Evolutionary conservation across 495 filamentous ascomycete species (phyloP).

Genomic region (Penicillium salamii): DNA sequence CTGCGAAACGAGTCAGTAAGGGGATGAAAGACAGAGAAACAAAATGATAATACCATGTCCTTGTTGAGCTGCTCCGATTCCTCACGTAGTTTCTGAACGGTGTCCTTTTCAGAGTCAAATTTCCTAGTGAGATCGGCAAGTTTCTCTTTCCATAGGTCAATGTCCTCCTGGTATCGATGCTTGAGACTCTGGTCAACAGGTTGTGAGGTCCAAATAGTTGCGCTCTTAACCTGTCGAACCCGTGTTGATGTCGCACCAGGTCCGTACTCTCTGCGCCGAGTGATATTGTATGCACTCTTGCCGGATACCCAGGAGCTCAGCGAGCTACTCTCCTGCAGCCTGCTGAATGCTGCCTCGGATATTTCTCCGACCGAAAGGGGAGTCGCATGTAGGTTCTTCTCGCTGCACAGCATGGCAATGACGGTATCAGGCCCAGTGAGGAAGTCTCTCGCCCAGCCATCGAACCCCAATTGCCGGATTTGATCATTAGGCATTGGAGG

Average conservation of each 20-base stretch:
- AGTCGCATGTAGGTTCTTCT: conserved; percentile 61
- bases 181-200: conserved; percentile 66
- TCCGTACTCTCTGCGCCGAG: conserved; percentile 72
- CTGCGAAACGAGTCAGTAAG: conserved; percentile 29
- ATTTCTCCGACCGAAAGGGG: conserved; percentile 62
- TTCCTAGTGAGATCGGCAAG: conserved; percentile 33
- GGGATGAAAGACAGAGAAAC: neutral
- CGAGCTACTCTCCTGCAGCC: conserved; percentile 44
- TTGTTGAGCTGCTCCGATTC: conserved; percentile 11
- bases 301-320: conserved; percentile 65
- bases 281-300: conserved; percentile 54
- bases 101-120: conserved; percentile 26
- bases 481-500: conserved; percentile 55
- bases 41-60: conserved; percentile 43
- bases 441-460: conserved; percentile 74
- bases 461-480: conserved; percentile 62
- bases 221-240: conserved; percentile 51
- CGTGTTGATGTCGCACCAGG: conserved; percentile 61
- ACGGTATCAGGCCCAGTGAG: conserved; percentile 81
- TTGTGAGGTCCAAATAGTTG: conserved; percentile 71
- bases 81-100: conserved; percentile 40
- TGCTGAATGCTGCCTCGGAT: conserved; percentile 58
- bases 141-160: conserved; percentile 42
- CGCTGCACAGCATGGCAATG: conserved; percentile 78
- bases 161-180: conserved; percentile 41